These are phyloP conservation scores for Peribolospora baueri DNA, from an alignment of 768 basidiomycete species.

Conservation along the genomic window DNA sequence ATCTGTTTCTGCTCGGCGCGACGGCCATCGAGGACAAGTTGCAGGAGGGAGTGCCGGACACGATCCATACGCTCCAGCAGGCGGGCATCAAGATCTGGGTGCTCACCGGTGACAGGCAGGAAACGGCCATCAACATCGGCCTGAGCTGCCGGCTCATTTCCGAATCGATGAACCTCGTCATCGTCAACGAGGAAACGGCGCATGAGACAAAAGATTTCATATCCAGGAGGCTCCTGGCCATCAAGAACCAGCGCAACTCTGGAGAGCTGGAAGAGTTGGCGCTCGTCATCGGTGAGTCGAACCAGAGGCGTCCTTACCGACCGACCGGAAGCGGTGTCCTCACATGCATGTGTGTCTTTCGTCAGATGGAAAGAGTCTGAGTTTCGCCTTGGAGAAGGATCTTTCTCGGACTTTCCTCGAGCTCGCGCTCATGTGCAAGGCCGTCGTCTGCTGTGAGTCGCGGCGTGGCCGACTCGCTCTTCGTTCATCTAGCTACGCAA, in stretches of 20 bases:
- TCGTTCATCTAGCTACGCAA: neutral
- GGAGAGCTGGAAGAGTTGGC: slow-evolving; percentile 91
- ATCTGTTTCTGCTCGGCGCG: slow-evolving; percentile 75
- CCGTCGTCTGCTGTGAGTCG: slow-evolving; percentile 78
- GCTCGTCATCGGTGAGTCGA: slow-evolving; percentile 55
- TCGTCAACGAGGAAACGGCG: slow-evolving; percentile 71
- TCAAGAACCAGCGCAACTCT: slow-evolving; percentile 70
- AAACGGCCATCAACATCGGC: slow-evolving; percentile 97
- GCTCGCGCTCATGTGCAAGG: slow-evolving; percentile 91
- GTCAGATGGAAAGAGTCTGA: slow-evolving; percentile 78
- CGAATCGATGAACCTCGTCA: slow-evolving; percentile 95
- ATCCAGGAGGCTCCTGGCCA: slow-evolving; percentile 63
- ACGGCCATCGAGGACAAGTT: slow-evolving; percentile 97
- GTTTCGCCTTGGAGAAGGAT: slow-evolving; percentile 79
- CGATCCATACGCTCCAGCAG: slow-evolving; percentile 90
- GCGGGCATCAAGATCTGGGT: slow-evolving; percentile 99
- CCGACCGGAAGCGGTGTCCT: neutral
- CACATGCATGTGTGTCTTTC: neutral
- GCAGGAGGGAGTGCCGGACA: slow-evolving; percentile 93
- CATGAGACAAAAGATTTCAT: slow-evolving; percentile 65
- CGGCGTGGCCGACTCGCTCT: neutral
- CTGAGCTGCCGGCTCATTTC: slow-evolving; percentile 91
- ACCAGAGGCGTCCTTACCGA: neutral
- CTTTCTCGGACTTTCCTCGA: slow-evolving; percentile 74
- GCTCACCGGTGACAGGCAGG: slow-evolving; percentile 88